These are phyloP conservation scores for Trypanosoma grayi DNA, from an alignment of 208 protist species.

Conservation along the genomic window DNA sequence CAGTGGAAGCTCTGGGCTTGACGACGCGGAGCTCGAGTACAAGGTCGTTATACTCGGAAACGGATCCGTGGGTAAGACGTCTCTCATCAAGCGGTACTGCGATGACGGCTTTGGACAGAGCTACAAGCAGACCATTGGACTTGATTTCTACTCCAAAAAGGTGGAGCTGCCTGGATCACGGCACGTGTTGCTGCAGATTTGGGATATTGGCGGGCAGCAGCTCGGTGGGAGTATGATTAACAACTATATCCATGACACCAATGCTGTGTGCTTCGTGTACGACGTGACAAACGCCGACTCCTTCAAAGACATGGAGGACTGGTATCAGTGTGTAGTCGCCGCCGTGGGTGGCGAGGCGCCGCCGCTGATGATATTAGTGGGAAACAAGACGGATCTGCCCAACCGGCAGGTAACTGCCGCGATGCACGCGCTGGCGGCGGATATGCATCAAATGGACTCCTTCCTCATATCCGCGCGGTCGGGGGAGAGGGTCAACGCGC, in stretches of 20 bases:
- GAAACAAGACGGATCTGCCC: constrained; percentile 92
- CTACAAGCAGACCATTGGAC: constrained; percentile 96
- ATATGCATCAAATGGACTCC: constrained; percentile 32
- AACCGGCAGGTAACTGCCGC: constrained; percentile 73
- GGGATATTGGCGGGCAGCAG: constrained; percentile 96
- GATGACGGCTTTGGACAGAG: constrained; percentile 71
- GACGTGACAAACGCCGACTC: constrained; percentile 91
- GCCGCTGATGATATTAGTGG: constrained; percentile 83
- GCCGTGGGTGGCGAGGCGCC: neutral
- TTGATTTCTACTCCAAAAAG: constrained; percentile 95
- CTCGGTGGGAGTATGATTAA: constrained; percentile 92
- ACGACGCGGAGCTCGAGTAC: constrained; percentile 43
- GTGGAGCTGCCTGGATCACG: constrained; percentile 68
- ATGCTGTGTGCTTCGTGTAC: constrained; percentile 92
- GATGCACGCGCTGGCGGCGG: constrained; percentile 64
- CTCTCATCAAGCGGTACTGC: constrained; percentile 87
- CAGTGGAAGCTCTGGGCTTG: constrained; percentile 57
- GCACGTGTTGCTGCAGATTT: constrained; percentile 87
- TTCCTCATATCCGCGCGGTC: constrained; percentile 91
- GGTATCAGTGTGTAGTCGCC: constrained; percentile 66
- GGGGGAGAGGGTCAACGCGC: constrained; percentile 82
- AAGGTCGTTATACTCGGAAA: constrained; percentile 82
- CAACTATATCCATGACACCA: constrained; percentile 92
- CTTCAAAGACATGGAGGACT: constrained; percentile 94
- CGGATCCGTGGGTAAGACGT: constrained; percentile 93